Base-by-base conservation (phyloP, 441 rosid species). In the Populus trichocarpa region DNA sequence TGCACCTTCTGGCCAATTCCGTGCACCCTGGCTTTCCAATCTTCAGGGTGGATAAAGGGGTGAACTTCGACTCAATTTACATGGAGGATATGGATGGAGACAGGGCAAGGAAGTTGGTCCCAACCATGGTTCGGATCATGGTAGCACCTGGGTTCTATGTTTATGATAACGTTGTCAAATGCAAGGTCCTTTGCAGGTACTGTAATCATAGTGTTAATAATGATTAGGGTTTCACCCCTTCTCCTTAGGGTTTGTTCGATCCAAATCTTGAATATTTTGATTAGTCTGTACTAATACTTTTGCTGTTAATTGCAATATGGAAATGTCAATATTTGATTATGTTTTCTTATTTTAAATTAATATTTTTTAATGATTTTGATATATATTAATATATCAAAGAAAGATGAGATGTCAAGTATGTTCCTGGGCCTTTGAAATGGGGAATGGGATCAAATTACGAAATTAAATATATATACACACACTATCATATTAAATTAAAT, bases 71-170 rank as follows among this genome's bases (percentile, higher is more conserved):
- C 77, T 80, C 91, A 3, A 78, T 90, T 73, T 96, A 94, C 84
- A 96, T 94, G 99, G 99, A 96, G 71, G 98, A 92, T 75, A 83
- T 87, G 81, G 95, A 93, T 36, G 91, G 92, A 3, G 95, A 93
- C 69, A 84, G 90, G 75, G 91, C 86, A 8, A 83, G 82, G 83
- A 84, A 85, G 73, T 65, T 93, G 84, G 85, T 81, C 26, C 93
- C 92, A 26, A 61, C 79, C 71, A 61, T 78, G 84, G 94, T 94
- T 75, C 82, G 95, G 79, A 85, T 90, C 75, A 93, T 96, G 99
- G 92, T 89, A 25, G 88, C 93, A 18, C 98, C 99, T 0, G 99
- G 99, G 73, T 96, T 96, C 82, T 93, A 94, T 75, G 97, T 96
- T 57, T 90, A 87, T 80, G 91, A 90, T 68, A 90, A 87, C 72